Percentiles rank a stretch among this genome's conserved stretches.
These are phyloP conservation scores for Termitomyces heimii DNA, from an alignment of 768 basidiomycete species.

Conservation along the genomic window DNA sequence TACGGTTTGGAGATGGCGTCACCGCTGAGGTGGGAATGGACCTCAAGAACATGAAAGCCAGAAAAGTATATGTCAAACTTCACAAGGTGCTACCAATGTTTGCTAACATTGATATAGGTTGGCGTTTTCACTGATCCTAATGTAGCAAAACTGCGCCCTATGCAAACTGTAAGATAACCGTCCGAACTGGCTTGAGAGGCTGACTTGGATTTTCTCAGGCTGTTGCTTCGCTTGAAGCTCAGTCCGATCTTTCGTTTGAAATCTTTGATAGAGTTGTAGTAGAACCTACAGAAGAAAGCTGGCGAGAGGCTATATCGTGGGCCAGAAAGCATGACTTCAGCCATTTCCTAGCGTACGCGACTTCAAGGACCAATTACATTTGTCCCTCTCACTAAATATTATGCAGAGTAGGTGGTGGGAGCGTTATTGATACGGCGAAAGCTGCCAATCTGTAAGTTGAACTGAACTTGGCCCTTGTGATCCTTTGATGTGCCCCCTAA, in stretches of 20 bases:
- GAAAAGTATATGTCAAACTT: constrained; percentile 46
- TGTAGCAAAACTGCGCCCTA: constrained; percentile 73
- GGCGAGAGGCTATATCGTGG: constrained; percentile 86
- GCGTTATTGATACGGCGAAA: constrained; percentile 94
- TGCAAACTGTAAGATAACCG: constrained; percentile 59
- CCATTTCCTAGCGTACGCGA: constrained; percentile 81
- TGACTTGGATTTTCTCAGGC: constrained; percentile 37
- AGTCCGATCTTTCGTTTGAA: constrained; percentile 72
- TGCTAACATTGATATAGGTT: constrained; percentile 46
- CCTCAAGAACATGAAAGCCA: constrained; percentile 87
- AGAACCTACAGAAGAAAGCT: constrained; percentile 91
- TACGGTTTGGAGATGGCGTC: constrained; percentile 87
- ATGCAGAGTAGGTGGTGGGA: constrained; percentile 81
- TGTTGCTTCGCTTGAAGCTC: constrained; percentile 71
- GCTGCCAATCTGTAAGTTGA: constrained; percentile 77
- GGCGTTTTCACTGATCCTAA: constrained; percentile 92
- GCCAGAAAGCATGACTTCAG: constrained; percentile 83
- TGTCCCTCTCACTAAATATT: constrained; percentile 1
- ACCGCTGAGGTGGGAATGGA: constrained; percentile 92
- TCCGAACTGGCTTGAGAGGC: background rate
- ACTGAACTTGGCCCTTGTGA: background rate
- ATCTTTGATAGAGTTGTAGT: constrained; percentile 77
- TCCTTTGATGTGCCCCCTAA: background rate
- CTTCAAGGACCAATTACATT: background rate
- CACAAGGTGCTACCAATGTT: background rate